Evolutionary conservation across 2,329 filamentous ascomycete genomes (phyloP), one percentile per base, ranked within the genome.

Genomic region (Exserohilum turcica): DNA sequence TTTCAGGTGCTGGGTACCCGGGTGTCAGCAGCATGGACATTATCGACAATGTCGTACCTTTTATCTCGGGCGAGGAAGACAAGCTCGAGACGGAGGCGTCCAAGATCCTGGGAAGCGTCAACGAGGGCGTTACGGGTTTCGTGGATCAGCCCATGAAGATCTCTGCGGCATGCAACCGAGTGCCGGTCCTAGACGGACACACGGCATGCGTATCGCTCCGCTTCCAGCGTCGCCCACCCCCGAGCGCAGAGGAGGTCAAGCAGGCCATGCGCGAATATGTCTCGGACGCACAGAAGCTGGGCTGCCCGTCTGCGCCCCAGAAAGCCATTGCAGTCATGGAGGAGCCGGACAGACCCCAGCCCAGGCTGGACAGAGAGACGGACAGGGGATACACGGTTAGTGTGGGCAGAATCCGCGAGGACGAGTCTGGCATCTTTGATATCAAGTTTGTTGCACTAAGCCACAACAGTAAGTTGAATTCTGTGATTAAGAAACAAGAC

Each of bases 71-170:
- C 53, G 94, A 97, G 78, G 94, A 97, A 76, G 92, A 96, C 76
- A 97, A 97, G 81, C 85, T 97, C 27, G 91, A 96, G 80, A 90
- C 89, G 3, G 94, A 97, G 77, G 92, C 94, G 2, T 89, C 90
- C 67, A 97, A 97, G 84, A 97, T 97, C 66, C 83, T 97, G 2
- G 93, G 94, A 46, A 75, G 75, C 29, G 79, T 97, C 66, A 91
- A 91, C 68, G 76, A 77, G 35, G 86, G 89, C 15, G 81, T 84
- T 15, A 92, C 89, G 5, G 88, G 86, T 10, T 92, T 97, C 64
- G 79, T 86, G 46, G 87, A 94, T 72, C 91, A 95, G 76, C 77
- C 80, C 39, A 84, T 97, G 54, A 85, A 85, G 61, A 87, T 97
- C 50, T 91, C 88, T 4, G 93, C 91, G 9, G 87, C 92, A 3